Conservation (phyloP, 768 basidiomycete genomes). For the Russula virescens region DNA sequence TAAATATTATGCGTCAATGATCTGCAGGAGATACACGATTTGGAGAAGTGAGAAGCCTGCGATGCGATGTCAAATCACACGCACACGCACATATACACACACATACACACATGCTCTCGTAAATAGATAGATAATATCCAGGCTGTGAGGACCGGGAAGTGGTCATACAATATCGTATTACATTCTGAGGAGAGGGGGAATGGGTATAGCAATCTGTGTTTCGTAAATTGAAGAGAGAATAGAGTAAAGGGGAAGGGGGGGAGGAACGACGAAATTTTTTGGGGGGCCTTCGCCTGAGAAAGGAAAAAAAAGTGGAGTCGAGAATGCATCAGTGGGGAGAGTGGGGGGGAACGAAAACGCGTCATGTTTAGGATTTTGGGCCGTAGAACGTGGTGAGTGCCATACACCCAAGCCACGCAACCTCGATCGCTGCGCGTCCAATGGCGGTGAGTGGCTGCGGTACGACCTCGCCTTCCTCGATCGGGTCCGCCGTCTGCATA, state of each 20-base stretch:
- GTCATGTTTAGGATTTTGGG: background rate
- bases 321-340: background rate
- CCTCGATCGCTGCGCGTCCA: conserved; percentile 46
- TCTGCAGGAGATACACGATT: conserved; percentile 3
- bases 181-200: background rate
- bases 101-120: background rate
- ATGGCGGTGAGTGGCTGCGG: conserved; percentile 42
- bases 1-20: background rate
- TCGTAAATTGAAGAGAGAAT: background rate
- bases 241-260: background rate
- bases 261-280: background rate
- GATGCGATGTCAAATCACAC: conserved; percentile 6
- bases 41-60: background rate
- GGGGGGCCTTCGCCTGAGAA: background rate
- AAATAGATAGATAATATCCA: conserved; percentile 5
- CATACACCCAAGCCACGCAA: conserved; percentile 51
- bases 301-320: background rate
- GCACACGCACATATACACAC: background rate
- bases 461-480: conserved; percentile 38
- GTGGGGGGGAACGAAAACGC: background rate
- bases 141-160: background rate
- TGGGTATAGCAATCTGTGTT: background rate
- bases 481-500: conserved; percentile 35
- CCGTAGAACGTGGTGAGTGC: conserved; percentile 40
- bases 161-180: conserved; percentile 12